phyloP scores from a whole-genome alignment of 2,329 filamentous ascomycete genomes.

The Diaporthe capsici region DNA sequence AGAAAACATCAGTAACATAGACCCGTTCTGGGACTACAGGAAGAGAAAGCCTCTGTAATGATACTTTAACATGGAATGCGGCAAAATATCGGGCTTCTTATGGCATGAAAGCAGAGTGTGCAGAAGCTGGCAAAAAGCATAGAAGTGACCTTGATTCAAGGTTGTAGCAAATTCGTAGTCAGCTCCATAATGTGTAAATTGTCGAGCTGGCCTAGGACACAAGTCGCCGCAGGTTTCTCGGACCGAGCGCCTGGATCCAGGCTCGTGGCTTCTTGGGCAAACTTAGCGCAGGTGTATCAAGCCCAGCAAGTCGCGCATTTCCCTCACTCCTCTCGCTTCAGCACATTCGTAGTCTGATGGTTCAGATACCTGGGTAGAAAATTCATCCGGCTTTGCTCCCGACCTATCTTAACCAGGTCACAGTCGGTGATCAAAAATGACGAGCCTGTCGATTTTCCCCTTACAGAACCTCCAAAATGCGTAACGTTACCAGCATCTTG shows the following conservation, averaged over 20 bases:
- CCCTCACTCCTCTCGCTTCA: too few species aligned
- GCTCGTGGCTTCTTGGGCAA: too few species aligned
- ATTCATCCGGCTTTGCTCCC: too few species aligned
- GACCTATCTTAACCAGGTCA: too few species aligned
- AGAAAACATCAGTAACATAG: neutral
- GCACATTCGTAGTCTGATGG: too few species aligned
- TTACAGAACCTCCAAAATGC: too few species aligned
- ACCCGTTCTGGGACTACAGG: neutral
- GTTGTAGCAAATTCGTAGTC: neutral
- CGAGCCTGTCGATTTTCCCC: too few species aligned
- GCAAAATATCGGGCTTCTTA: accelerated
- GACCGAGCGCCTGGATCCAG: too few species aligned
- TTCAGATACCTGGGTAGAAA: neutral
- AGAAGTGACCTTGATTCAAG: neutral
- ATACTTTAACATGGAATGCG: neutral
- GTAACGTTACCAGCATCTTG: too few species aligned
- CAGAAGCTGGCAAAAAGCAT: neutral
- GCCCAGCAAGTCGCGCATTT: too few species aligned
- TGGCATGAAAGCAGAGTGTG: neutral
- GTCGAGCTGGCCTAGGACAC: neutral
- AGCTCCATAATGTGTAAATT: neutral
- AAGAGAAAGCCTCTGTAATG: neutral
- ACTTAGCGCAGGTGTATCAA: too few species aligned
- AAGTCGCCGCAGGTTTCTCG: neutral
- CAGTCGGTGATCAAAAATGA: too few species aligned